Evolutionary conservation across 805 yeast species (phyloP), one percentile per base, ranked within the genome.

Genomic region (Wickerhamomyces bovis): DNA sequence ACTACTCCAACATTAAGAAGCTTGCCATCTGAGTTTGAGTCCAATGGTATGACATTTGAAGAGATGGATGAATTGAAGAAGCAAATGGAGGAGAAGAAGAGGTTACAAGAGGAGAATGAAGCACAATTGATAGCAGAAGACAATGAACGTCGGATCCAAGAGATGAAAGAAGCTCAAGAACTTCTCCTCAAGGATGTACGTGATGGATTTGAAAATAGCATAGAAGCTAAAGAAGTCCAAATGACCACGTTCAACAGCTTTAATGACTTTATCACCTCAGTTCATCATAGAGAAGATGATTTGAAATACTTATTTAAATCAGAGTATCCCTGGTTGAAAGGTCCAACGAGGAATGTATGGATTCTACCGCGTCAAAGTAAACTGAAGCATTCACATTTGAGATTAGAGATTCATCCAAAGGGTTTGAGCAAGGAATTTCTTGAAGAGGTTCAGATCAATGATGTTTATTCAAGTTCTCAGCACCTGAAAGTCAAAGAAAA

Each of bases 1-100:
- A 73, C 83, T 1, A 71, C 74, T 1, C 86, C 89, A 0, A 72
- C 77, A 0, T 63, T 84, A 13, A 67, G 72, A 33, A 73, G 71
- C 8, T 44, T 57, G 3, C 57, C 59, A 10, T 35, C 46, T 30
- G 60, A 47, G 21, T 44, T 46, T 20, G 39, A 31, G 2, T 50
- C 67, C 9, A 60, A 69, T 20, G 69, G 65, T 4, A 55, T 62
- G 12, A 60, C 71, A 0, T 41, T 66, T 38, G 55, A 59, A 11
- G 70, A 71, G 13, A 56, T 71, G 46, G 55, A 61, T 8, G 51
- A 56, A 21, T 49, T 54, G 8, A 63, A 54, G 43, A 44, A 49
- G 21, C 54, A 57, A 15, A 35, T 57, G 6, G 56, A 53, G n/a
- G 36, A 41, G 25, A 41, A 48, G 38, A 55, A 54, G 20, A 52